A percentile compares a stretch with the other conserved stretches of the same genome.
Evolutionary conservation across 768 basidiomycete species (phyloP).

Genomic region (Sarcodon sp.): DNA sequence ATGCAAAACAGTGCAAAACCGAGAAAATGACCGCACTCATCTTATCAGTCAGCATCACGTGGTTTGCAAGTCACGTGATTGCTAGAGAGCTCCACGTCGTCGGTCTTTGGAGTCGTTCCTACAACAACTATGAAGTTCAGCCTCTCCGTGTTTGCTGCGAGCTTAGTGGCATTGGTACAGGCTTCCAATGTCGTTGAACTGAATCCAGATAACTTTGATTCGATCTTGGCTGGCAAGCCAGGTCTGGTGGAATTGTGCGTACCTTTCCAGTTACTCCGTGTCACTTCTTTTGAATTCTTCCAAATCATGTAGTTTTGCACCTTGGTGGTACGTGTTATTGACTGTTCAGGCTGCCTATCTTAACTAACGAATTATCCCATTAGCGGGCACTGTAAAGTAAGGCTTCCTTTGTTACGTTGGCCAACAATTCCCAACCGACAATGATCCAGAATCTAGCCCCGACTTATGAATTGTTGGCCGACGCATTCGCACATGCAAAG

Average conservation of each 20-base stretch:
- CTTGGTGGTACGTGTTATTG: conserved; percentile 61
- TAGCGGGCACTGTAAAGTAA: conserved; percentile 83
- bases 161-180: conserved; percentile 27
- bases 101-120: neutral
- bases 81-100: too few relatives aligned
- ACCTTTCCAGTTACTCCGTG: neutral
- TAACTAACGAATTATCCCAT: neutral
- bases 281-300: conserved; percentile 1
- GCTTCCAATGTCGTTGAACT: conserved; percentile 85
- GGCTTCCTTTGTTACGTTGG: conserved; percentile 2
- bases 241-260: conserved; percentile 88
- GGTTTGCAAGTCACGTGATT: too few relatives aligned
- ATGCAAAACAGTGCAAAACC: too few relatives aligned
- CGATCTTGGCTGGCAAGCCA: conserved; percentile 24
- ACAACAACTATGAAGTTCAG: conserved; percentile 40
- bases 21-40: too few relatives aligned
- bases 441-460: conserved; percentile 69
- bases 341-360: neutral
- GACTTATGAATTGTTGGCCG: conserved; percentile 76
- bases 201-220: conserved; percentile 61
- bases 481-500: conserved; percentile 67
- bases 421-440: neutral
- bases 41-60: too few relatives aligned
- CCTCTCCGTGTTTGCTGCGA: conserved; percentile 40
- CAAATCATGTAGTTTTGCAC: conserved; percentile 48